Evolutionary conservation across 176 grass and related monocot species (phyloP).

Genomic region (Eremochloa ophiuroides): DNA sequence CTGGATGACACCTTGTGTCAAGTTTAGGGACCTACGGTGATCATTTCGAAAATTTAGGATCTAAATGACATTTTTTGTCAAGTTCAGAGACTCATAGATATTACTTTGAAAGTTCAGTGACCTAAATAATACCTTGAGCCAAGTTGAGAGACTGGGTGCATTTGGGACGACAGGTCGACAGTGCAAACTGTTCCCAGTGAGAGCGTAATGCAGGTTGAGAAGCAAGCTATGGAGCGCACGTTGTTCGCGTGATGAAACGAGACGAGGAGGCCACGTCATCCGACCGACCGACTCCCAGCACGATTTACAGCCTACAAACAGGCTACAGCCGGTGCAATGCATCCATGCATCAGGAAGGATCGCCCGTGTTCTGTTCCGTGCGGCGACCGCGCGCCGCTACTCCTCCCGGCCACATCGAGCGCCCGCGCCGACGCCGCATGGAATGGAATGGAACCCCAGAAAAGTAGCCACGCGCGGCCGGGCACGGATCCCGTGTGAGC

Average conservation of each 20-base stretch:
- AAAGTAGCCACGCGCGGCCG: background rate
- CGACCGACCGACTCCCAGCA: no score
- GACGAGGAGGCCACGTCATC: background rate
- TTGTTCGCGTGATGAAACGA: background rate
- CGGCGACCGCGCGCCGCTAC: no score
- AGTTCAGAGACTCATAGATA: no score
- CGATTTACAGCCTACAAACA: background rate
- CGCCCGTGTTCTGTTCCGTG: no score
- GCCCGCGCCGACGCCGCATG: background rate
- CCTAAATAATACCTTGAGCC: no score
- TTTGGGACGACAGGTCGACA: background rate
- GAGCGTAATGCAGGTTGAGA: background rate
- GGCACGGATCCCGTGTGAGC: background rate
- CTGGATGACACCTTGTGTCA: no score
- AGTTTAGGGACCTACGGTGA: no score
- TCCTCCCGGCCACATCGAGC: background rate
- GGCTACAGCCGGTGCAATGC: background rate
- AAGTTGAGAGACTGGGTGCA: no score
- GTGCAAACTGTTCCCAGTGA: background rate
- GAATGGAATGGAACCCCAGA: background rate
- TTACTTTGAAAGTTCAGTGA: no score
- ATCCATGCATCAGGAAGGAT: no score
- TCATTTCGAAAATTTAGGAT: no score
- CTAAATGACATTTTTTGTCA: no score
- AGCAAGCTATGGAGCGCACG: background rate